Base-by-base conservation (phyloP, 2,329 filamentous ascomycete species). In the Fusarium robinianum region DNA sequence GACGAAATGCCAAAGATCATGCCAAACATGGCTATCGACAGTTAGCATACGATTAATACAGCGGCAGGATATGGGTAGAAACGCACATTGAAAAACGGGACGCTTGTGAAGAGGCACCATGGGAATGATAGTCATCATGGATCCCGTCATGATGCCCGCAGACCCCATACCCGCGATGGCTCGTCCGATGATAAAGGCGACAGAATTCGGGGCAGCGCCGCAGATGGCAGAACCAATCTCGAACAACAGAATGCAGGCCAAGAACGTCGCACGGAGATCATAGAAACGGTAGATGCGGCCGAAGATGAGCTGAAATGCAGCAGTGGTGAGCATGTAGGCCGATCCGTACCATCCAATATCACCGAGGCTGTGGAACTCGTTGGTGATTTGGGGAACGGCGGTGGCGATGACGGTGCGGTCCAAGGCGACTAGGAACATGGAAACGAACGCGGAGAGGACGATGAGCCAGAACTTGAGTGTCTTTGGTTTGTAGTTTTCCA, bases 331-430 rank as follows among this genome's bases (percentile, higher is more conserved):
- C 71, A 83, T 77, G 60, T 83, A 82, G 2, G 79, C 74, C 24
- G 78, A 79, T 5, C 77, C 80, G 61, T 84, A 84, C 81, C 81
- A 85, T 37, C 80, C 80, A 43, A 84, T 79, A 49, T 85, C 81
- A 2, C 75, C 74, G 3, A 83, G 65, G 37, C 78, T 77, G 32
- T 77, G 66, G 60, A 81, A 81, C 14, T 80, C 75, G 53, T 79
- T 71, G n/a, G 76, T 78, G 58, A 81, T 81, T 22, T 68, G 65
- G 2, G 78, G 77, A 16, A 79, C 73, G 8, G 78, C 77, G 3
- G 77, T 80, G 5, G 77, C 72, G 33, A 81, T 69, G 51, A 81
- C 80, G n/a, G 78, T 80, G 17, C 79, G 26, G 70, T 81, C 48
- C 8, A 82, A 69, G n/a, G 79, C 79, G 16, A 82, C 77, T 19